Evolutionary conservation across 2,329 filamentous ascomycete genomes (phyloP), one percentile per base, ranked within the genome.

Genomic region (Calycina marina): DNA sequence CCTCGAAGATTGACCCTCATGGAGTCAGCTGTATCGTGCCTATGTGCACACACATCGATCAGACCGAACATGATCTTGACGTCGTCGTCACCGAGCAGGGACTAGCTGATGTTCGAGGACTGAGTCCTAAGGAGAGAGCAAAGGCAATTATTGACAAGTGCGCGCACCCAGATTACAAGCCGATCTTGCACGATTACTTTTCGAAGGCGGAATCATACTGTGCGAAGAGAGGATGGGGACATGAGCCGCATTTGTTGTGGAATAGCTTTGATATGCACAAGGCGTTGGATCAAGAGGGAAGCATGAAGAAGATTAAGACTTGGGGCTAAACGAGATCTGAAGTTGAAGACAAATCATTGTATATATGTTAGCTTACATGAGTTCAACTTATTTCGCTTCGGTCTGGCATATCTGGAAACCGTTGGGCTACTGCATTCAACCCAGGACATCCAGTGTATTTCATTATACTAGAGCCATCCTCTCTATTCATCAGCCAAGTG

Each of bases 51-150:
- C 85, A 93, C 59, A 66, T 92, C 44, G 84, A 93, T 58, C 84
- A 92, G 67, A 93, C 85, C 0, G 85, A 93, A 61, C 84, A 92
- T 57, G 85, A 93, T 53, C 67, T 93, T 24, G 84, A 93, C 47
- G 75, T 93, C n/a, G 59, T 93, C 28, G 84, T 93, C n/a, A 73
- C 69, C 14, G 64, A 70, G 56, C 58, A 68, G 54, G 84, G 85
- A 36, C 69, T 92, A 14, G 85, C 84, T 16, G 84, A 93, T 50
- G 84, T 93, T 2, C 72, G 83, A 25, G 84, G 84, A 31, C 62
- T 93, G 43, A 75, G 71, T 42, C 84, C 85, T 1, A 69, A 75
- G 33, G 82, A 93, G 64, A 65, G 84, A 28, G 83, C 84, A 8
- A 66, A 79, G 29, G 78, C 86, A 43, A 92, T 93, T 51, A 88